Evolutionary conservation across 1,139 yeast species (phyloP).

Genomic region (Oligophagozyma castellii): DNA sequence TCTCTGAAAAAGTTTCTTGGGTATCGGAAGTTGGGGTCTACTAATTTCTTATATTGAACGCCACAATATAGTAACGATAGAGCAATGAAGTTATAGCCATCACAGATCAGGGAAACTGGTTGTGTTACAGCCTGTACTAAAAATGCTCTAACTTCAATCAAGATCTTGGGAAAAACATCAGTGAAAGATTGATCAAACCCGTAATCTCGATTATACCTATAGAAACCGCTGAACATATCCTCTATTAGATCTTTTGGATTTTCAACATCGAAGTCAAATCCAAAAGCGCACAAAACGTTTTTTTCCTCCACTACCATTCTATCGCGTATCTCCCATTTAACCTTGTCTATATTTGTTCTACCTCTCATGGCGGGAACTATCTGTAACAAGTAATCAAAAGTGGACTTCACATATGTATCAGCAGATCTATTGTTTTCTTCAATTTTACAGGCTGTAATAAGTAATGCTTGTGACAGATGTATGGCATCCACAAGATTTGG

Average conservation of each 20-base stretch:
- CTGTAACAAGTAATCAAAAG: conserved; percentile 21
- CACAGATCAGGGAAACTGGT: conserved; percentile 23
- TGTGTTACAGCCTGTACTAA: conserved; percentile 26
- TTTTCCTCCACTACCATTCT: conserved; percentile 22
- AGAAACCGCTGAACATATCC: conserved; percentile 23
- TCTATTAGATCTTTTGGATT: conserved; percentile 25
- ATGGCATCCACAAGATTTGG: conserved; percentile 17
- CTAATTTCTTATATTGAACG: conserved; percentile 16
- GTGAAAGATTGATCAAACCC: conserved; percentile 18
- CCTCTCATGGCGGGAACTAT: conserved; percentile 14
- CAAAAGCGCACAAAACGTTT: conserved; percentile 19
- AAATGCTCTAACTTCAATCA: conserved; percentile 23
- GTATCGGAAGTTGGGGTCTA: conserved; percentile 16
- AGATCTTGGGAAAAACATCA: conserved; percentile 18
- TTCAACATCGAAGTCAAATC: conserved; percentile 23
- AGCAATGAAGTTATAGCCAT: conserved; percentile 21
- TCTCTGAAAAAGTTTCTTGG: conserved; percentile 21
- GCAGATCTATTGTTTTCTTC: conserved; percentile 26
- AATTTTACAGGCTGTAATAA: conserved; percentile 25
- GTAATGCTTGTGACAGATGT: conserved; percentile 22
- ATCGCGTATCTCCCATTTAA: conserved; percentile 26
- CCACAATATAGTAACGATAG: conserved; percentile 22
- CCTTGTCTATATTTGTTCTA: conserved; percentile 20
- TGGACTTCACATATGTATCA: conserved; percentile 23
- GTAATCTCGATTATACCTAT: conserved; percentile 21